Evolutionary conservation across 2,329 filamentous ascomycete genomes (phyloP).

Genomic region (Aspergillus ochraceoroseus): DNA sequence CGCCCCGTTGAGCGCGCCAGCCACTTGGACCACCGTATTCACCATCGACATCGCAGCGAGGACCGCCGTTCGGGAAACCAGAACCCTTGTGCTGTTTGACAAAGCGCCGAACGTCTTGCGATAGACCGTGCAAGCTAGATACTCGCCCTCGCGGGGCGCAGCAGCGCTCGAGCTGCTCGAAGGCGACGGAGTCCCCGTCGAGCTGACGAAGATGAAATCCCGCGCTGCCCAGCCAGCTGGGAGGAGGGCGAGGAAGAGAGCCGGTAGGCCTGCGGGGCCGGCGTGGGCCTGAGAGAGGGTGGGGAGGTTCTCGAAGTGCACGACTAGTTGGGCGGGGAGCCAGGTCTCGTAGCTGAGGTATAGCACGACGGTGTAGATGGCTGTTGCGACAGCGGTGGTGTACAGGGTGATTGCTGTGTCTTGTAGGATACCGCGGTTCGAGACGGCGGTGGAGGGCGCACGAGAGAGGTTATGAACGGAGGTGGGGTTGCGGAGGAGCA

Average conservation of each 20-base stretch:
- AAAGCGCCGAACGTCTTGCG: slow-evolving; percentile 57
- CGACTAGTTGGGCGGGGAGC: slow-evolving; percentile 66
- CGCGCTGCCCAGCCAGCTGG: slow-evolving; percentile 67
- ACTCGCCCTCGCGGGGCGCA: slow-evolving; percentile 64
- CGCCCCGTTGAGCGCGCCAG: slow-evolving; percentile 63
- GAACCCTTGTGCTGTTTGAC: slow-evolving; percentile 56
- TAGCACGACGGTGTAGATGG: slow-evolving; percentile 69
- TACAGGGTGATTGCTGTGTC: slow-evolving; percentile 60
- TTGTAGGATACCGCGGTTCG: slow-evolving; percentile 61
- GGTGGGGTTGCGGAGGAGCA: slow-evolving; percentile 64
- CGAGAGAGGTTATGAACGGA: slow-evolving; percentile 56
- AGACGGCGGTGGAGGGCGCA: slow-evolving; percentile 42
- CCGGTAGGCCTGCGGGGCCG: slow-evolving; percentile 51
- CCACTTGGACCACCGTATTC: slow-evolving; percentile 61
- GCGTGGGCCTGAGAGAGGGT: slow-evolving; percentile 64
- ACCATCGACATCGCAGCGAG: slow-evolving; percentile 45
- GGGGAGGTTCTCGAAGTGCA: slow-evolving; percentile 67
- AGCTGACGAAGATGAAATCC: slow-evolving; percentile 66
- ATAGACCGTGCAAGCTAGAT: slow-evolving; percentile 62
- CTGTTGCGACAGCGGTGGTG: slow-evolving; percentile 63
- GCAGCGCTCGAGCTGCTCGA: too few species aligned
- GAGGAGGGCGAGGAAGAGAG: slow-evolving; percentile 52
- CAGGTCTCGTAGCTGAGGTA: slow-evolving; percentile 64
- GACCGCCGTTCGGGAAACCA: slow-evolving; percentile 58
- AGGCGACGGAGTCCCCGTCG: slow-evolving; percentile 46